phyloP scores from a whole-genome alignment of 345 rosid genomes.

The Noccaea bulbosa region DNA sequence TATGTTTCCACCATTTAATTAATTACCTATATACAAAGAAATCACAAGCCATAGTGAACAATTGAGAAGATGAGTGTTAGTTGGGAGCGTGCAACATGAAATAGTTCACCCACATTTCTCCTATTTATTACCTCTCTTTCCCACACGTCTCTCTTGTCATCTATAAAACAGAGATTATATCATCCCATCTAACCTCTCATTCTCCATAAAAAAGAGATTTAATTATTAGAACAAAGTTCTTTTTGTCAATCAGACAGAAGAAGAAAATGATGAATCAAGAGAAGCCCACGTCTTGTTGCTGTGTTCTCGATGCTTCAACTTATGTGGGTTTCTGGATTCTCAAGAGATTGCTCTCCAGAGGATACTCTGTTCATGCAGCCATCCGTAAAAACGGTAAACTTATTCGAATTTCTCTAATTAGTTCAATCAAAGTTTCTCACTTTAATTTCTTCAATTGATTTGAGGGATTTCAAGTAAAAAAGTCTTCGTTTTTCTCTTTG shows the following conservation, averaged over 20 bases:
- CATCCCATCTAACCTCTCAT: neutral
- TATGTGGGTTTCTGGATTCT: constrained; percentile 90
- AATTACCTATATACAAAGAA: too few relatives aligned
- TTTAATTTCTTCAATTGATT: neutral
- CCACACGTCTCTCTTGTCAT: constrained; percentile 30
- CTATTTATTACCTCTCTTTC: constrained; percentile 29
- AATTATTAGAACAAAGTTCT: too few relatives aligned
- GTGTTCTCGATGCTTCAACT: constrained; percentile 87
- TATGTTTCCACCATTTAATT: too few relatives aligned
- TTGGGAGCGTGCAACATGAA: constrained; percentile 57
- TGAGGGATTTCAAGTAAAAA: neutral
- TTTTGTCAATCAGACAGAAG: neutral
- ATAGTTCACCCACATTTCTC: constrained; percentile 71
- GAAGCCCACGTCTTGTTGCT: constrained; percentile 58
- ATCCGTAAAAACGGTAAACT: constrained; percentile 57
- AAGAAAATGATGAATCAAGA: constrained; percentile 42
- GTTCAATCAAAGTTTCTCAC: neutral
- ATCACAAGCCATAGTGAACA: too few relatives aligned
- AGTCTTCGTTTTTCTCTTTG: neutral
- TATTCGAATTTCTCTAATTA: neutral
- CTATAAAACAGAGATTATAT: constrained; percentile 11
- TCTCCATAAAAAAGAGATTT: neutral
- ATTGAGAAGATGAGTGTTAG: constrained; percentile 43
- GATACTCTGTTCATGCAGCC: constrained; percentile 77
- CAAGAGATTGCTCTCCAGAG: constrained; percentile 62